Percentiles rank a stretch among this genome's conserved stretches.
Conservation (phyloP, 805 yeast species). For the Wickerhamiella lipophila region DNA sequence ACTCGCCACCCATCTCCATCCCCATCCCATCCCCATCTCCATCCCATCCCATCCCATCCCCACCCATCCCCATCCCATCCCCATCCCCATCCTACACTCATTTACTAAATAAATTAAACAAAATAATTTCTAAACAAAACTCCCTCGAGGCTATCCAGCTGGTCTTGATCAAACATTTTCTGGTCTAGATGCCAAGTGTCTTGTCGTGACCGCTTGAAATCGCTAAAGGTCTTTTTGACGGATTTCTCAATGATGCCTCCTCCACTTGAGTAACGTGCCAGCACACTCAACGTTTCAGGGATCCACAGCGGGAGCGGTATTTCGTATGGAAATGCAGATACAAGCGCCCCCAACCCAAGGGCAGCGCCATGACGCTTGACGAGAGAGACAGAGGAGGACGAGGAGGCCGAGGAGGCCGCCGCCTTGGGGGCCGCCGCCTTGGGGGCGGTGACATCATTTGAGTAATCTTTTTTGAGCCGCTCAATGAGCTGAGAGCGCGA, state of each 20-base stretch:
- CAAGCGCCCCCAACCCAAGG: constrained; percentile 74
- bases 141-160: constrained; percentile 85
- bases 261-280: constrained; percentile 61
- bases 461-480: constrained; percentile 35
- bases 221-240: constrained; percentile 68
- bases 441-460: constrained; percentile 22
- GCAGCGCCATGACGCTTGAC: constrained; percentile 57
- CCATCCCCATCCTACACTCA: not conserved
- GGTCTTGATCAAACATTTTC: constrained; percentile 57
- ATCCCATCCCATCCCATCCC: too few relatives aligned
- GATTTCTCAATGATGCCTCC: constrained; percentile 72
- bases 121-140: constrained; percentile 87
- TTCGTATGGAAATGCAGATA: constrained; percentile 77
- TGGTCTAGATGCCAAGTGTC: constrained; percentile 95
- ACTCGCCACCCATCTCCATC: too few relatives aligned
- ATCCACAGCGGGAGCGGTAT: constrained; percentile 91
- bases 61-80: too few relatives aligned
- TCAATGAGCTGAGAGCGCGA: constrained; percentile 32
- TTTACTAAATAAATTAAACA: constrained; percentile 38
- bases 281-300: constrained; percentile 52
- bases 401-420: too few relatives aligned
- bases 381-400: too few relatives aligned
- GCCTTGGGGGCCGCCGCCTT: not conserved
- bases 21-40: too few relatives aligned
- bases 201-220: constrained; percentile 80